Conservation (phyloP, 78 protist species). For the Dictyostelium capitatum region DNA sequence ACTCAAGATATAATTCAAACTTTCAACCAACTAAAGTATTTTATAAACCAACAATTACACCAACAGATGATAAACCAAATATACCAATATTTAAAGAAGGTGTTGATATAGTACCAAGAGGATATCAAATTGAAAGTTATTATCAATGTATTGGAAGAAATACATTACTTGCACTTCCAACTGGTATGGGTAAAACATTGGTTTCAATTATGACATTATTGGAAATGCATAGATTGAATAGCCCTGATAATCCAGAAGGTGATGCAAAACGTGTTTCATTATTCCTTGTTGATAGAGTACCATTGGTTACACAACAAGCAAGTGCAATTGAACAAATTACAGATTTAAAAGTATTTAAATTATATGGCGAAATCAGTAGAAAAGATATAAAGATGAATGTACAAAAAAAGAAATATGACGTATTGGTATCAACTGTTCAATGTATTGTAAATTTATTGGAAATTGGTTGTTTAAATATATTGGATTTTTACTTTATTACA, state of each 20-base stretch:
- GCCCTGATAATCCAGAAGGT: not conserved
- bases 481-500: conserved; percentile 37
- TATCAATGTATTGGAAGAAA: not conserved
- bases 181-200: conserved; percentile 59
- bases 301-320: conserved; percentile 72
- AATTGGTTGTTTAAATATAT: not conserved
- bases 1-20: not conserved
- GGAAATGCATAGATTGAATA: not conserved
- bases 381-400: not conserved
- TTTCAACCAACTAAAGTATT: not conserved
- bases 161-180: conserved; percentile 45
- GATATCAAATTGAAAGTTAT: conserved; percentile 46
- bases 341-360: not conserved
- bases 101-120: not conserved
- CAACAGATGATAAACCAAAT: not conserved
- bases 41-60: conserved; percentile 1
- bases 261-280: conserved; percentile 1
- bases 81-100: conserved; percentile 14
- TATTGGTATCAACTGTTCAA: conserved; percentile 41
- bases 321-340: conserved; percentile 8
- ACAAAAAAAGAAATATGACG: conserved; percentile 4
- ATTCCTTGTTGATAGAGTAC: conserved; percentile 51
- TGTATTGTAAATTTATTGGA: not conserved
- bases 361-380: not conserved
- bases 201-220: conserved; percentile 20